Conservation (phyloP, 164 flowering plant genomes). For the Macadamia tetraphylla region DNA sequence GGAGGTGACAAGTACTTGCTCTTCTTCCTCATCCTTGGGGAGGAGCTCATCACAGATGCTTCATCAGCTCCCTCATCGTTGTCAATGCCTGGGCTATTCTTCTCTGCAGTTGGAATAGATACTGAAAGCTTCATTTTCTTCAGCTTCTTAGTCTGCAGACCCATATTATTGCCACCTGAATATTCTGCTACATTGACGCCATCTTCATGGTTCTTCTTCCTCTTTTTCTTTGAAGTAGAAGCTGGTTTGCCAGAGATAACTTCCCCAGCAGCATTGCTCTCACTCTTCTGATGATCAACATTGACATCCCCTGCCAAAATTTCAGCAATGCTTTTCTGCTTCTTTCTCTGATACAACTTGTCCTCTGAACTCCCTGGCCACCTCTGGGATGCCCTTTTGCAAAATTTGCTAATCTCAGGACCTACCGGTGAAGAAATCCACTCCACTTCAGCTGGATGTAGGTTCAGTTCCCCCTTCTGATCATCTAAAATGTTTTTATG, state of each 20-base stretch:
- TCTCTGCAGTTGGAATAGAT: slow-evolving; percentile 15
- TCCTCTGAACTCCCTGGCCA: slow-evolving; percentile 15
- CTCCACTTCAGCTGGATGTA: slow-evolving; percentile 30
- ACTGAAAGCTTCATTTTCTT: slow-evolving; percentile 12
- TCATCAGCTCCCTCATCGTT: slow-evolving; percentile 15
- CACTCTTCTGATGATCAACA: slow-evolving; percentile 10
- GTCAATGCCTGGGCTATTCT: slow-evolving; percentile 7
- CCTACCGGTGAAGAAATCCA: slow-evolving; percentile 25
- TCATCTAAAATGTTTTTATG: slow-evolving; percentile 10
- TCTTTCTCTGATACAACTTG: slow-evolving; percentile 39
- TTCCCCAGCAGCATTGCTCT: slow-evolving; percentile 11
- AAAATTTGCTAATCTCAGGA: slow-evolving; percentile 7
- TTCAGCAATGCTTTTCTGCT: slow-evolving; percentile 32
- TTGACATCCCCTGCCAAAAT: slow-evolving; percentile 16
- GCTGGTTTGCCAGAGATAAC: not conserved
- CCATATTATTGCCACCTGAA: slow-evolving; percentile 1
- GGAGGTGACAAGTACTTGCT: slow-evolving; percentile 87
- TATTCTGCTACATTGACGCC: slow-evolving; percentile 13
- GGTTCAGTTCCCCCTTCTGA: slow-evolving; percentile 8
- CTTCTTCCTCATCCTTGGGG: slow-evolving; percentile 60
- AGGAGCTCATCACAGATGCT: slow-evolving; percentile 25
- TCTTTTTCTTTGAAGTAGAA: slow-evolving; percentile 19
- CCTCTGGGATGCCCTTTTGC: slow-evolving; percentile 4
- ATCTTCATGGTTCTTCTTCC: slow-evolving; percentile 1
- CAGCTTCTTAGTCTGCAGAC: slow-evolving; percentile 6